Conservation (phyloP, 179 eudicot genomes). For the Silene vulgaris region DNA sequence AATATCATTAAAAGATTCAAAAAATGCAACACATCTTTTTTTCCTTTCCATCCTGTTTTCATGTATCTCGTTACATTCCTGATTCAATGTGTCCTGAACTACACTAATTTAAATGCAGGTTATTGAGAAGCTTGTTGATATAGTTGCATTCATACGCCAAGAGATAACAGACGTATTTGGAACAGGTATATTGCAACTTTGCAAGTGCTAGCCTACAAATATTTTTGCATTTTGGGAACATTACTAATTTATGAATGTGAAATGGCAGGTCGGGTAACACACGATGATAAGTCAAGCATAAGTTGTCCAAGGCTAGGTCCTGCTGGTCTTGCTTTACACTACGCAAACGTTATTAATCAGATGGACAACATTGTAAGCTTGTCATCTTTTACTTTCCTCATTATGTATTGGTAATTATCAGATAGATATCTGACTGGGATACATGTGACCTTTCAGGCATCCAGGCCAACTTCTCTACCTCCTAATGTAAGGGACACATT, state of each 20-base stretch:
- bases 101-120: conserved; percentile 38
- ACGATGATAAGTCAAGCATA: conserved; percentile 32
- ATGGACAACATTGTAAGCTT: conserved; percentile 86
- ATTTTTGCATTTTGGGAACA: neutral
- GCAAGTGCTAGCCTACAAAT: neutral
- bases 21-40: neutral
- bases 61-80: neutral
- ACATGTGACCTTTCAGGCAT: conserved; percentile 44
- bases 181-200: conserved; percentile 43
- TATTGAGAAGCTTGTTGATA: conserved; percentile 91
- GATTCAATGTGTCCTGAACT: neutral
- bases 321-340: conserved; percentile 94
- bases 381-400: neutral
- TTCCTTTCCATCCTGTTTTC: neutral
- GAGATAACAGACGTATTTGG: conserved; percentile 67
- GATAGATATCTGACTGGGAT: conserved; percentile 14
- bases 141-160: conserved; percentile 75
- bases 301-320: conserved; percentile 59
- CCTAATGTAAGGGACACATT: conserved; percentile 76
- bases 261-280: conserved; percentile 39
- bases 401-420: neutral
- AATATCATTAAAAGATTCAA: neutral
- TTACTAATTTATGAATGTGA: conserved; percentile 8
- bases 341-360: conserved; percentile 80
- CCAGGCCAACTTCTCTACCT: conserved; percentile 81